phyloP scores from a whole-genome alignment of 768 basidiomycete species.

The Gautieria morchelliformis region DNA sequence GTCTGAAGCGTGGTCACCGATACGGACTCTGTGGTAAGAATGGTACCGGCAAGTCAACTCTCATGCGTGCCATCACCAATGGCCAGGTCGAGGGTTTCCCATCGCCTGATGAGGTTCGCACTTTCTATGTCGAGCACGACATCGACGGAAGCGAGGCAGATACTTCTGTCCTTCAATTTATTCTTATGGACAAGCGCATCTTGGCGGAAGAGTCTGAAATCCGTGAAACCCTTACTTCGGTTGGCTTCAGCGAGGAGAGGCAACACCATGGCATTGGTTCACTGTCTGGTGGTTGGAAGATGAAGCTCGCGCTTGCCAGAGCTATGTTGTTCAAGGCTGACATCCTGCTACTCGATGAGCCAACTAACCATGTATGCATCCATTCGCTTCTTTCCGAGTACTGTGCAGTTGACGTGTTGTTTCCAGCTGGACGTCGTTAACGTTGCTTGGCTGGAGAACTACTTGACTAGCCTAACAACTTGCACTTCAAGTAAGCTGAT shows the following conservation, averaged over 20 bases:
- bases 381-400: neutral
- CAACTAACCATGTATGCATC: constrained; percentile 62
- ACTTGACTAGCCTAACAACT: constrained; percentile 74
- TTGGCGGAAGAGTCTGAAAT: constrained; percentile 59
- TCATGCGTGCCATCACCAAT: constrained; percentile 90
- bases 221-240: constrained; percentile 74
- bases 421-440: constrained; percentile 80
- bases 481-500: constrained; percentile 78
- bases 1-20: constrained; percentile 97
- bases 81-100: constrained; percentile 99
- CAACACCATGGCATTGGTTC: constrained; percentile 80
- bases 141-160: constrained; percentile 93
- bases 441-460: constrained; percentile 94
- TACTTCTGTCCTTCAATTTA: constrained; percentile 84
- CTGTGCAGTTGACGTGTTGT: neutral
- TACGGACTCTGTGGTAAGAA: constrained; percentile 99
- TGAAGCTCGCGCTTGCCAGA: constrained; percentile 96
- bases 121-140: constrained; percentile 99
- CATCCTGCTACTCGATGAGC: constrained; percentile 92
- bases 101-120: constrained; percentile 92
- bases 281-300: constrained; percentile 99
- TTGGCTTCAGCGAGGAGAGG: constrained; percentile 85
- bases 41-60: constrained; percentile 94
- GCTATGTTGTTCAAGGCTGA: constrained; percentile 98
- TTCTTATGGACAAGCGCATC: constrained; percentile 77